Evolutionary conservation across 441 rosid species (phyloP), one percentile per base, ranked within the genome.

Genomic region (Sinapis alba): DNA sequence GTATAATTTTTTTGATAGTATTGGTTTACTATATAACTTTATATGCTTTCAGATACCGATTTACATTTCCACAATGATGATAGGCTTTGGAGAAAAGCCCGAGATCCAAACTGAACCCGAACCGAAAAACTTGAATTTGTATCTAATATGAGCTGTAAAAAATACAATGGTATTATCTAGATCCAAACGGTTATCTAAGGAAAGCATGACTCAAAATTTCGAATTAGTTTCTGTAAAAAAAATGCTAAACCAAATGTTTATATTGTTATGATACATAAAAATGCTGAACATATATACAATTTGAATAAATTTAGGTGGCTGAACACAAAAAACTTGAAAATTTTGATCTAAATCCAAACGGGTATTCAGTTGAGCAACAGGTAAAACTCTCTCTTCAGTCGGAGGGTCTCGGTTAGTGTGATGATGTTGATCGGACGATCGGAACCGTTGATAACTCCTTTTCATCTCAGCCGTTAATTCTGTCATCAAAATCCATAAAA

Each of bases 391-490:
- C 50, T 43, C 0, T 43, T 43, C 2, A 13, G 0, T 13, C 50
- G 7, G 50, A 43, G 2, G 7, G 18, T 43, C 50, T n/a, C 7
- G 7, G 0, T 13, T 5, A n/a, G 18, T 5, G 18, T 51, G 23
- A 51, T 51, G 23, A 51, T 51, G 23, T 9, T 51, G 24, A 7
- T 8, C 23, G 12, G 13, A 81, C 80, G 58, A 83, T 87, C 80
- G 0, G 8, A 53, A n/a, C 87, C 89, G 86, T 86, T 50, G n/a
- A 64, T 26, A 45, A 2, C 9, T 15, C 6, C 34, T 76, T 82
- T 86, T 65, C 84, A 86, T 77, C 72, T 78, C 71, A 41, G 0
- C 88, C 88, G 87, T 88, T 58, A 72, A 78, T 67, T 6, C 7
- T 20, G 60, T 77, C 36, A 79, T 67, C 71, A 65, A 51, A 63